These are phyloP conservation scores for Luvunga scandens DNA, from an alignment of 345 rosid genomes.

Conservation along the genomic window DNA sequence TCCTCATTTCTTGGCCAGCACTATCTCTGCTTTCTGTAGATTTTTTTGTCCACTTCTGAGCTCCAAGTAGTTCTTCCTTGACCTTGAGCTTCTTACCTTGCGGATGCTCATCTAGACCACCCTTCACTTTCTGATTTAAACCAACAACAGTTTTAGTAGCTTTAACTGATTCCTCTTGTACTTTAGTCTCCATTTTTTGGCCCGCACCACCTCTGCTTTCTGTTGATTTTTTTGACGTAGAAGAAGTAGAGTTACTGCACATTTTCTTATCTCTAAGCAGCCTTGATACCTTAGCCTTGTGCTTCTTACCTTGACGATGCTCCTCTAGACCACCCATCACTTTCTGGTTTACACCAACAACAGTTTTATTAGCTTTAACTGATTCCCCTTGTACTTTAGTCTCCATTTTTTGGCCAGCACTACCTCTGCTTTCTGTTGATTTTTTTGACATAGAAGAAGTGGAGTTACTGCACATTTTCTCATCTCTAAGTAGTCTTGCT, in stretches of 20 bases:
- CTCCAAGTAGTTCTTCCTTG: neutral
- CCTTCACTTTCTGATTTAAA: conserved; percentile 16
- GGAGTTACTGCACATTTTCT: conserved; percentile 2
- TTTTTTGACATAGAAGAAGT: neutral
- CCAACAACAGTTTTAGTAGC: conserved; percentile 8
- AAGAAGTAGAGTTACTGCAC: conserved; percentile 2
- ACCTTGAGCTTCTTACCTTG: neutral
- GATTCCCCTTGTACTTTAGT: too few species aligned
- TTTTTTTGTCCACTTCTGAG: too few species aligned
- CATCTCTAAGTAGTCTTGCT: neutral
- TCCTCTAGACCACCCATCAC: too few species aligned
- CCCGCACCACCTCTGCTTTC: neutral
- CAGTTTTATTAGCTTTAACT: too few species aligned
- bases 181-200: conserved; percentile 6
- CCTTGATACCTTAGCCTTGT: conserved; percentile 33
- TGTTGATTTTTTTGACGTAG: conserved; percentile 6
- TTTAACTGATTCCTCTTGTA: conserved; percentile 6
- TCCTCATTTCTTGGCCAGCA: neutral
- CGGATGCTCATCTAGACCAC: too few species aligned
- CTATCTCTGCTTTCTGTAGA: conserved; percentile 24
- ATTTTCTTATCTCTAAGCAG: conserved; percentile 20
- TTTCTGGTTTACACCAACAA: too few species aligned
- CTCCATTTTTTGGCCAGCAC: neutral
- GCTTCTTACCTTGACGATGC: conserved; percentile 19
- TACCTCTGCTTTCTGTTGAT: conserved; percentile 26